These are phyloP conservation scores for Phaeotremella fagi DNA, from an alignment of 768 basidiomycete species.

Conservation along the genomic window DNA sequence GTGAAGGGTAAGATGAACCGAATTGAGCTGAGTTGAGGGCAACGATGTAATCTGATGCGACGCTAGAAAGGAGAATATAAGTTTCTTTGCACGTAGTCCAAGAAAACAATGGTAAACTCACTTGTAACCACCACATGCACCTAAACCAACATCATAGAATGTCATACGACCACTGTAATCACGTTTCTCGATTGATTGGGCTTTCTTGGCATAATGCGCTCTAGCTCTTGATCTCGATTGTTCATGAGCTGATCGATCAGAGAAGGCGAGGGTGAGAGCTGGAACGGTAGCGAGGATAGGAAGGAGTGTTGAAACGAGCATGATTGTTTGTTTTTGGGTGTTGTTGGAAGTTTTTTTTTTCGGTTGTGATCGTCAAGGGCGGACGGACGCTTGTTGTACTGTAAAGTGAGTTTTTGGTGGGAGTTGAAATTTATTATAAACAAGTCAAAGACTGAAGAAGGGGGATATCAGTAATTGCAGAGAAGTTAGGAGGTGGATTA, in stretches of 20 bases:
- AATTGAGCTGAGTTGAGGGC: conserved; percentile 52
- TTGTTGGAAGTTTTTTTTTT: neutral
- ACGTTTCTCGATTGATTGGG: conserved; percentile 17
- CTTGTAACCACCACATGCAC: conserved; percentile 51
- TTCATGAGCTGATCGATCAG: conserved; percentile 16
- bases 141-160: conserved; percentile 52
- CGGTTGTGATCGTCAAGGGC: neutral
- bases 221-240: conserved; percentile 15
- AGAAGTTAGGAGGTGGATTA: too few relatives aligned
- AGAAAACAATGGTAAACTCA: conserved; percentile 6
- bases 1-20: conserved; percentile 61
- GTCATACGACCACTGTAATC: conserved; percentile 42
- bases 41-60: conserved; percentile 49
- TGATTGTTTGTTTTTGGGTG: neutral
- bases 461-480: too few relatives aligned
- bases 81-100: neutral
- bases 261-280: conserved; percentile 23
- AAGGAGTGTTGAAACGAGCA: conserved; percentile 7
- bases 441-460: too few relatives aligned
- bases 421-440: too few relatives aligned
- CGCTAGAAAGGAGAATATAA: conserved; percentile 12
- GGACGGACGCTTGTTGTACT: too few relatives aligned
- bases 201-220: conserved; percentile 7
- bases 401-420: too few relatives aligned
- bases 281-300: conserved; percentile 12